Evolutionary conservation across 169 alveolate genomes (phyloP), one percentile per base, ranked within the genome.

Genomic region (Cryptosporidium xiaoi): DNA sequence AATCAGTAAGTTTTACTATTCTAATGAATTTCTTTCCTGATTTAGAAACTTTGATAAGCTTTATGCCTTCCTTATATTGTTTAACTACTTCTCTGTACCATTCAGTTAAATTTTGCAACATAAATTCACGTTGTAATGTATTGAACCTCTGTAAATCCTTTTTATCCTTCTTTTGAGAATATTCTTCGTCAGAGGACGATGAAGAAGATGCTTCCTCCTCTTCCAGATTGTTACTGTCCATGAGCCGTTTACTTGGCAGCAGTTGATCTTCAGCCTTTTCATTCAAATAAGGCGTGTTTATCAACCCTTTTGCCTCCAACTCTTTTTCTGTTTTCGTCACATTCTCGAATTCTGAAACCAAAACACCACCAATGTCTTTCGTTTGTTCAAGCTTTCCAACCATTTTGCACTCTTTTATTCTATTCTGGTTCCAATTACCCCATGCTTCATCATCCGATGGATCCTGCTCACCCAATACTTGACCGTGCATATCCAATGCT

Each of bases 361-460:
- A 62, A 58, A 77, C 87, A 36, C 24, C 51, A 6, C 87, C 71
- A 34, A 77, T 77, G 48, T 77, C 87, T 33, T 56, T 62, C n/a
- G 77, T 60, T 34, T 77, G 87, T n/a, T 77, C 87, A 12, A 77
- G 33, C 16, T 77, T 77, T 40, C 50, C 87, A 2, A 77, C 87
- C 69, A 62, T 60, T 24, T 77, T 56, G 56, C 87, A 77, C 31
- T 60, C 51, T 31, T 77, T 77, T 40, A 71, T 34, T 33, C 55
- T 77, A 18, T 31, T 62, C 40, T 65, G 53, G 40, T 77, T 77
- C 87, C 87, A 77, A 40, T 77, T 77, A 48, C 87, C 93, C 93
- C 93, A 90, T 34, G 64, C 93, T 40, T 90, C 93, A 53, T 90
- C 93, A 24, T 90, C 93, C 3, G 93, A 90, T 12, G 90, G 92